Evolutionary conservation across 2,329 filamentous ascomycete species (phyloP).

Genomic region (Hymenoscyphus fraxineus): DNA sequence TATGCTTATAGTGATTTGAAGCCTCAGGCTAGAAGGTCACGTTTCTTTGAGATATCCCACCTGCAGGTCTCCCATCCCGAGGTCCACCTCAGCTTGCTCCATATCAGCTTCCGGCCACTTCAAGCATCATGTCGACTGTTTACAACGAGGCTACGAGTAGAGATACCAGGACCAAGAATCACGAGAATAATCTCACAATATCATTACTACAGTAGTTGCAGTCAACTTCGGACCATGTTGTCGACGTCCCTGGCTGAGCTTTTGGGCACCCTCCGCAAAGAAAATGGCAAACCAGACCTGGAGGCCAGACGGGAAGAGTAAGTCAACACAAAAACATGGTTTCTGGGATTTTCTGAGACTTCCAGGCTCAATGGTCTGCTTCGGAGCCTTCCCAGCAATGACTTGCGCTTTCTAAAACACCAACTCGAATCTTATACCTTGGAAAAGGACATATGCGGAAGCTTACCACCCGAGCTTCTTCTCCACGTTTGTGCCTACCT

Average conservation of each 20-base stretch:
- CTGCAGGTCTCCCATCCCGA: no score
- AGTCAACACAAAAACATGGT: constrained; percentile 4
- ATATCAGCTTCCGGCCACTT: no score
- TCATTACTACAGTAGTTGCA: no score
- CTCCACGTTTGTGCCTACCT: constrained; percentile 20
- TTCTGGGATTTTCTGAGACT: not conserved
- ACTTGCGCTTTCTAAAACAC: constrained; percentile 19
- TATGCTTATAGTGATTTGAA: not conserved
- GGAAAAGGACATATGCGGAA: constrained; percentile 16
- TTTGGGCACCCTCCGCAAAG: constrained; percentile 16
- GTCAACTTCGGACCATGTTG: constrained; percentile 2
- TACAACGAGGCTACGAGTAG: no score
- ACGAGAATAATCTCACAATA: no score
- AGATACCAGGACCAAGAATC: no score
- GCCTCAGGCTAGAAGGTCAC: not conserved
- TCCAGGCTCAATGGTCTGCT: constrained; percentile 23
- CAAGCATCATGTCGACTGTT: no score
- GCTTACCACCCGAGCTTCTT: constrained; percentile 26
- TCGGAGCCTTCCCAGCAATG: constrained; percentile 14
- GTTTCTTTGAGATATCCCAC: not conserved
- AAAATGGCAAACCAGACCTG: constrained; percentile 18
- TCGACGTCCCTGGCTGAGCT: constrained; percentile 9
- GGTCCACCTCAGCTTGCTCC: no score
- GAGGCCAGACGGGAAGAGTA: constrained; percentile 20
- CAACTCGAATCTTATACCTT: constrained; percentile 17